Base-by-base conservation (phyloP, 2,329 filamentous ascomycete species). In the Aureobasidium sp. region DNA sequence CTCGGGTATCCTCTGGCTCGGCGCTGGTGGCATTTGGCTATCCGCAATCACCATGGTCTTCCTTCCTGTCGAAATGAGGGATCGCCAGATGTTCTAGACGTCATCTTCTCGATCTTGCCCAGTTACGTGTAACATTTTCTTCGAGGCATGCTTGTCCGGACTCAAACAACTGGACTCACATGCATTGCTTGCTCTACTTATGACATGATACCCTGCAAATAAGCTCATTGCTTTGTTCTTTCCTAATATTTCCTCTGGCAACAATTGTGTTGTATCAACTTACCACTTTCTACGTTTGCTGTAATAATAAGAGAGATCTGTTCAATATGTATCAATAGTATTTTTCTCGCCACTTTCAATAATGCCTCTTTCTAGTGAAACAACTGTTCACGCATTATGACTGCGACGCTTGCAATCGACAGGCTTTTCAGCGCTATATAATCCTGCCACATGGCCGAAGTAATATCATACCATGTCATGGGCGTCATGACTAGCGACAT, bases 81-180 rank as follows among this genome's bases (percentile, higher is more conserved):
- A 60, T 48, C 39, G 58, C 42, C 58, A 60, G 32, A 60, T 60
- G 58, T 60, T 60, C 47, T 60, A 60, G 58, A 15, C n/a, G 39
- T 37, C 15, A 21, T 21, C 21, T 21, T 21, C 21, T 21, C 21
- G 16, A 7, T 47, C 27, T 47, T 7, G 13, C 6, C 15, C 44
- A 30, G 5, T 16, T 3, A 13, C n/a, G 13, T 48, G 13, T 37
- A 15, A 30, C 15, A n/a, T 48, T 48, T 32, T 48, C 10, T 32
- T 29, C 45, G 3, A 48, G 7, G 45, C 27, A 30, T 48, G 45
- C 16, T 29, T 27, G 8, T 16, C 44, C 30, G n/a, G 39, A 7
- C 16, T 41, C 39, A 1, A 6, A 30, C 13, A 8, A 13, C 44
- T 16, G 25, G 27, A 30, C 44, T 47, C 6, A 8, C 13, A 30